Evolutionary conservation across 139 green algal genomes (phyloP).

Genomic region (Asterochloris erici): DNA sequence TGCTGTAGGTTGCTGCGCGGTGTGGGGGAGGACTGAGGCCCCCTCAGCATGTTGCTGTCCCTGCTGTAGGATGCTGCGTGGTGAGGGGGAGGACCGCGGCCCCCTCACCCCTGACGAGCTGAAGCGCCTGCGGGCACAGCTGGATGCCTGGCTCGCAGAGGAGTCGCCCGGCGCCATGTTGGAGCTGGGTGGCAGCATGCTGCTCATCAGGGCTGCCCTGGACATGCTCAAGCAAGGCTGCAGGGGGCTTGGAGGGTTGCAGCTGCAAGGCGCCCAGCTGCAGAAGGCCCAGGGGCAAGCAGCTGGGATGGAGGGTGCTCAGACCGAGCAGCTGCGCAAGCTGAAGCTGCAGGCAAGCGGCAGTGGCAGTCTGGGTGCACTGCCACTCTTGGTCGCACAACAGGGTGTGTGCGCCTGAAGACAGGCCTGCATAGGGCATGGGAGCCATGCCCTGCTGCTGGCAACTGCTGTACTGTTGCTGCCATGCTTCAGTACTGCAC

Average conservation of each 20-base stretch:
- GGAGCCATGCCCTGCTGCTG: too few relatives aligned
- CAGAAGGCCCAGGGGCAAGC: neutral
- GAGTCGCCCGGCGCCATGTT: slow-evolving; percentile 43
- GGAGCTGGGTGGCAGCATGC: slow-evolving; percentile 60
- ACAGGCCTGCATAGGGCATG: too few relatives aligned
- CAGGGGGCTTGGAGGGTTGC: neutral
- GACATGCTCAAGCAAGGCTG: slow-evolving; percentile 37
- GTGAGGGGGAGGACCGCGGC: slow-evolving; percentile 54
- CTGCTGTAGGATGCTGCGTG: slow-evolving; percentile 11
- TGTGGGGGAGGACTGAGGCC: slow-evolving; percentile 55
- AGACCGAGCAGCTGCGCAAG: slow-evolving; percentile 58
- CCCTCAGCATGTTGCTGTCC: slow-evolving; percentile 18
- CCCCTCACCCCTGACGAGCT: slow-evolving; percentile 68
- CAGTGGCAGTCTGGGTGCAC: too few relatives aligned
- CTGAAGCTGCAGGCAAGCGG: slow-evolving; percentile 55
- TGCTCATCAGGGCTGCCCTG: slow-evolving; percentile 53
- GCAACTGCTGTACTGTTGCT: too few relatives aligned
- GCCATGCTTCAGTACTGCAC: too few relatives aligned
- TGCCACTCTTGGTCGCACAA: too few relatives aligned
- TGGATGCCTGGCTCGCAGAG: slow-evolving; percentile 50
- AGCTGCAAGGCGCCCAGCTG: neutral
- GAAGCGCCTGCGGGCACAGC: slow-evolving; percentile 36
- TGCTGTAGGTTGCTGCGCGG: slow-evolving; percentile 17
- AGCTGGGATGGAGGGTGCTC: slow-evolving; percentile 4
- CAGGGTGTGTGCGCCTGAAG: too few relatives aligned